Evolutionary conservation across 768 basidiomycete genomes (phyloP), one percentile per base, ranked within the genome.

Genomic region (Rickenella mellea): DNA sequence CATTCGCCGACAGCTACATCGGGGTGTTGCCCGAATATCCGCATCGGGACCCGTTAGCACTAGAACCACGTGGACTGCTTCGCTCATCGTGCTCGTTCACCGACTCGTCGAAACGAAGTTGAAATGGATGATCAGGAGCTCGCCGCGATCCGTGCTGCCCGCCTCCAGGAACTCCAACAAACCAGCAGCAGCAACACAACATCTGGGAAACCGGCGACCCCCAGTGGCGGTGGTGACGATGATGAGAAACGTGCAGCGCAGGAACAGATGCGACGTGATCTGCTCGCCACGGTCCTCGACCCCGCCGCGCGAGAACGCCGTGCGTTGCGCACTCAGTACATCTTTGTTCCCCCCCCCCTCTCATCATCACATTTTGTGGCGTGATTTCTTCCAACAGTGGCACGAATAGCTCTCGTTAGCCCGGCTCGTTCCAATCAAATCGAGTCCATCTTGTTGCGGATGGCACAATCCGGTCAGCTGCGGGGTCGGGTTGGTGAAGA

Each of bases 351-450:
- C 19, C 44, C 41, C 14, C 29, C 24, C 15, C 27, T 30, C 32
- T 38, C 17, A 8, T 42, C 17, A 26, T 25, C 33, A 39, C 27
- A 9, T 41, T 17, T 20, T 30, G 12, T 40, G 30, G 43, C 40
- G 36, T 37, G 35, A 15, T 15, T 19, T 22, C 44, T 9, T 20
- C 33, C 17, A 30, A 6, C 54, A 94, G 90, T 93, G 43, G 80
- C 86, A 8, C 79, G 92, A 38, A 93, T 94, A 48, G 74, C 81
- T 4, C 76, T 94, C 22, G 91, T 93, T 51, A 84, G 85, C 49
- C 81, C 87, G 0, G 78, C 85, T 29, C 69, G 87, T 55, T 83
- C 88, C 14, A 71, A 72, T 48, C 78, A 89, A 57, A 85, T 94
- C 50, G 86, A 92, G 61, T 66, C 63, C 3, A 77, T 91, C 44